Percentiles rank a stretch among this genome's conserved stretches.
phyloP scores from a whole-genome alignment of 1,284 basidiomycete genomes.

The Heterobasidion parviporum region DNA sequence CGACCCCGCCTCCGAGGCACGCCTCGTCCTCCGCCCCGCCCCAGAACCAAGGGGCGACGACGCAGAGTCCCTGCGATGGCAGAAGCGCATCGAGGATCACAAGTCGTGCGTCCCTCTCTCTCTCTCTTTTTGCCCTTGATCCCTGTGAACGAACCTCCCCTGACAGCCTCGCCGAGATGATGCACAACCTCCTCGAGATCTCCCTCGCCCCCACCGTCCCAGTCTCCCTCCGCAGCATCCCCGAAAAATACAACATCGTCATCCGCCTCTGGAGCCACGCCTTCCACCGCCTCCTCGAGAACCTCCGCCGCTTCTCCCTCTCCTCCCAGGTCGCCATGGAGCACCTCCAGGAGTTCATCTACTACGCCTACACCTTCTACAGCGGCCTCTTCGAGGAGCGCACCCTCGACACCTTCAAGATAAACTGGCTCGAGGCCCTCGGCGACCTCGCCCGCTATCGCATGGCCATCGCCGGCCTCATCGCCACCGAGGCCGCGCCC shows the following conservation, averaged over 20 bases:
- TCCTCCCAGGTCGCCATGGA: slow-evolving; percentile 53
- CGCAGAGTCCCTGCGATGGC: slow-evolving; percentile 58
- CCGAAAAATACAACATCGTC: slow-evolving; percentile 92
- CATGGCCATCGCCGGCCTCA: slow-evolving; percentile 82
- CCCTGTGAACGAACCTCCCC: slow-evolving; percentile 1
- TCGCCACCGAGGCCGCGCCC: slow-evolving; percentile 33
- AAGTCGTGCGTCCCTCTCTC: slow-evolving; percentile 45
- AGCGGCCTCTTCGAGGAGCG: slow-evolving; percentile 84
- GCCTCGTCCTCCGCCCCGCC: slow-evolving; percentile 45
- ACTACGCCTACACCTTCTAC: slow-evolving; percentile 93
- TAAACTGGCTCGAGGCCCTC: slow-evolving; percentile 91
- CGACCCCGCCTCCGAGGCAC: slow-evolving; percentile 38
- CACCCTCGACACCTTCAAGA: slow-evolving; percentile 61
- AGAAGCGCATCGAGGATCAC: slow-evolving; percentile 56
- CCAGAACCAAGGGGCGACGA: slow-evolving; percentile 36
- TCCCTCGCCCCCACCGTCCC: slow-evolving; percentile 85
- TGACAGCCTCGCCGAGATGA: slow-evolving; percentile 75
- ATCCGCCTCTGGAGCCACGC: slow-evolving; percentile 88
- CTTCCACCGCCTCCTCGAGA: slow-evolving; percentile 87
- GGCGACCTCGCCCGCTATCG: slow-evolving; percentile 93
- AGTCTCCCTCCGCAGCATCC: slow-evolving; percentile 80
- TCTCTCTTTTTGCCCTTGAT: too few species aligned
- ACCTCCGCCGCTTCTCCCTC: slow-evolving; percentile 77
- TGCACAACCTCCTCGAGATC: slow-evolving; percentile 82
- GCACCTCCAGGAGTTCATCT: slow-evolving; percentile 66